Evolutionary conservation across 306 rosid genomes (phyloP), one percentile per base, ranked within the genome.

Genomic region (Delonix regia): DNA sequence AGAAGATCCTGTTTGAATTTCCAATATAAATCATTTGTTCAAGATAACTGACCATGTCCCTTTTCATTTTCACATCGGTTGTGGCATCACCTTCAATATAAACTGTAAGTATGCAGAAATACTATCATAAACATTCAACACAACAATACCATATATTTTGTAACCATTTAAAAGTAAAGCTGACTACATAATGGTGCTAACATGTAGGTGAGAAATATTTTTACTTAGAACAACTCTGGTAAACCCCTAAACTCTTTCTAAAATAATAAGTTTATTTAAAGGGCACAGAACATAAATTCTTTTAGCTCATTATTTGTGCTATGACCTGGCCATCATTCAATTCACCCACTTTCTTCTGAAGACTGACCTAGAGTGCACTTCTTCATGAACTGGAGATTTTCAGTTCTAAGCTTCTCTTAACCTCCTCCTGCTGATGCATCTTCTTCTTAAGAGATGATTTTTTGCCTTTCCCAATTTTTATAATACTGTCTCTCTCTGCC

Each of bases 401-500:
- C 57, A 0, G 3, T 51, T 6, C 1, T 18, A n/a, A 51, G 57
- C 57, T 51, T 51, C 24, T 48, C 53, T 48, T 0, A 48, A 16
- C 53, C 53, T 48, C 6, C 53, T 48, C 19, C 53, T 48, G 19
- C 5, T 5, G 4, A 2, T 48, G 53, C 53, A n/a, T n/a, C n/a
- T 48, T 14, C 53, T 48, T 14, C 53, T 48, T 48, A 4, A 4
- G 19, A 48, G 53, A 16, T 16, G 7, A 14, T 16, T 48, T 48
- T 48, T 14, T 1, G 53, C 15, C 9, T 51, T 51, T 7, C 10
- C 57, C 2, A n/a, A n/a, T 51, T 51, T 51, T 15, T n/a, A 6
- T 18, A 51, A 85, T 22, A 30, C 28, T 10, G 9, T 38, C 64
- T 51, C 74, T 85, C 44, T 75, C 77, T 9, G 24, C 74, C 33